phyloP scores from a whole-genome alignment of 768 basidiomycete genomes.

The Suillus discolor region DNA sequence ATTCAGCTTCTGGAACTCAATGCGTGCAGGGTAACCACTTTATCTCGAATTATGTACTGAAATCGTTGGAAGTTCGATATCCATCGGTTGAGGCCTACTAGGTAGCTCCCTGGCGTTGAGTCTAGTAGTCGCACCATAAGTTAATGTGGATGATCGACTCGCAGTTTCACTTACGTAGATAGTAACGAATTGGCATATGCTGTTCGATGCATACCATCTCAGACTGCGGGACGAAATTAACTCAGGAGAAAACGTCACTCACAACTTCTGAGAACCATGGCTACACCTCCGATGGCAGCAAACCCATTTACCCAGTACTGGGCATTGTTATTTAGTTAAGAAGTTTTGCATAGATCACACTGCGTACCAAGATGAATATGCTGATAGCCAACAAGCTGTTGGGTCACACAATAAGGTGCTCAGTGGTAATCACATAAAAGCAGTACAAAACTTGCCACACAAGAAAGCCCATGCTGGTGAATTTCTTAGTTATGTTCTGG shows the following conservation, averaged over 20 bases:
- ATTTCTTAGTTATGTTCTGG: not conserved
- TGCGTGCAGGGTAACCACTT: not conserved
- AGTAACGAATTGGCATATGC: slow-evolving; percentile 7
- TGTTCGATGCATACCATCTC: not conserved
- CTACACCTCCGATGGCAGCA: not conserved
- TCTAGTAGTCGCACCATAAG: not conserved
- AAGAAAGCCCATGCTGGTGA: not conserved
- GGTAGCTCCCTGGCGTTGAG: not conserved
- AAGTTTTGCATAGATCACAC: not conserved
- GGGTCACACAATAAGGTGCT: not conserved
- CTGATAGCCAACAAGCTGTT: not conserved
- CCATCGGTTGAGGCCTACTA: not conserved
- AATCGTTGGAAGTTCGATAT: not conserved
- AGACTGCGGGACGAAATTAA: not conserved
- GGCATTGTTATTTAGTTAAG: not conserved
- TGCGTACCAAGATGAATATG: not conserved
- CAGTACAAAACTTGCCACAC: not conserved
- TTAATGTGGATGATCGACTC: too few relatives aligned
- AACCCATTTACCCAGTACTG: not conserved
- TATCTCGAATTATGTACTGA: not conserved
- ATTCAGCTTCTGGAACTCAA: not conserved
- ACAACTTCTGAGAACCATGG: slow-evolving; percentile 3
- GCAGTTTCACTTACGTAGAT: not conserved
- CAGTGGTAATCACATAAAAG: not conserved
- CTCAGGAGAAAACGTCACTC: not conserved